Conservation (phyloP, 768 basidiomycete genomes). For the Hemileccinum impolitum region DNA sequence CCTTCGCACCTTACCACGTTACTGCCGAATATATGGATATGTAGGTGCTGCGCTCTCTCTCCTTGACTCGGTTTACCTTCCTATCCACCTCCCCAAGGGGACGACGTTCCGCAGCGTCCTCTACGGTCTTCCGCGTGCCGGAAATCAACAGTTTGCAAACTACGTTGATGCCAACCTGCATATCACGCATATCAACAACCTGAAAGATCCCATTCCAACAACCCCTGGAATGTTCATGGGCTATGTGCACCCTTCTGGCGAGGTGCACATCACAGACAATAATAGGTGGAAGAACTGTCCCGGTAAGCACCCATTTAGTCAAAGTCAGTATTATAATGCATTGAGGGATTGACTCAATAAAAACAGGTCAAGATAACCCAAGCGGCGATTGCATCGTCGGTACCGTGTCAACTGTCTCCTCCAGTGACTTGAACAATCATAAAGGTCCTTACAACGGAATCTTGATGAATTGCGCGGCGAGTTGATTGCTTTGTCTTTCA, state of each 20-base stretch:
- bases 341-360: neutral
- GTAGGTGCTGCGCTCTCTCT: constrained; percentile 35
- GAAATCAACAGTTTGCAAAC: constrained; percentile 58
- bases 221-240: constrained; percentile 32
- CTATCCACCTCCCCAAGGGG: constrained; percentile 28
- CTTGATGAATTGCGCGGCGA: neutral
- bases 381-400: constrained; percentile 29
- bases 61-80: constrained; percentile 37
- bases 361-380: constrained; percentile 56
- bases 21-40: too few relatives aligned
- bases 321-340: neutral
- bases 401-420: constrained; percentile 39
- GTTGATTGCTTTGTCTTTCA: neutral
- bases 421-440: constrained; percentile 41
- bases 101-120: constrained; percentile 26
- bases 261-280: constrained; percentile 41
- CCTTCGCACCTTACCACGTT: too few relatives aligned
- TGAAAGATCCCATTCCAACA: constrained; percentile 38
- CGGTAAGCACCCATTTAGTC: constrained; percentile 22
- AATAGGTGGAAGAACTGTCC: constrained; percentile 54
- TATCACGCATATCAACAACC: constrained; percentile 54
- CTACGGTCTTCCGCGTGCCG: constrained; percentile 40
- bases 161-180: constrained; percentile 44
- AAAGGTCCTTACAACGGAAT: constrained; percentile 30
- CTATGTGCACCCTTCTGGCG: constrained; percentile 38